phyloP scores from a whole-genome alignment of 2,329 filamentous ascomycete genomes.

The Cytospora paraplurivora region DNA sequence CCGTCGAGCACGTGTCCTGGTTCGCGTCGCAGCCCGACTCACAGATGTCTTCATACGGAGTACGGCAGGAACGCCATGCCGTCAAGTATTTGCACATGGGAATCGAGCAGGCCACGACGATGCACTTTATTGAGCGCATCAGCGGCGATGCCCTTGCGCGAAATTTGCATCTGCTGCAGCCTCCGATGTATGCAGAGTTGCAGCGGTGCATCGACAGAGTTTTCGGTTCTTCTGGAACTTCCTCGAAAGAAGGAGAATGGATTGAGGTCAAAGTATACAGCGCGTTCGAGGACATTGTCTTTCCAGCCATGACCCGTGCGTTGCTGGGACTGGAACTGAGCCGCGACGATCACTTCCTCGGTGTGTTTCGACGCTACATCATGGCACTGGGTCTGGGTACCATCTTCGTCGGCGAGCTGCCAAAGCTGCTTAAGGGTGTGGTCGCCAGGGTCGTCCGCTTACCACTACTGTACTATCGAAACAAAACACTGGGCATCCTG shows the following conservation, averaged over 20 bases:
- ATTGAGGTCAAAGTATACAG: constrained; percentile 2
- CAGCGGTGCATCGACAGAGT: not conserved
- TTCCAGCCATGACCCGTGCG: constrained; percentile 2
- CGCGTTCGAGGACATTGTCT: not conserved
- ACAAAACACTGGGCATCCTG: constrained; percentile 1
- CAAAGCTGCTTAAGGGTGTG: constrained; percentile 6
- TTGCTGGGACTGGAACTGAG: constrained; percentile 1
- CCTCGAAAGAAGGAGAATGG: not conserved
- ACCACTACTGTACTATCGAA: constrained; percentile 7
- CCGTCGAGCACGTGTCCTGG: constrained; percentile 7
- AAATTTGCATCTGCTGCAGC: constrained; percentile 7
- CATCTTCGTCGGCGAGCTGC: constrained; percentile 5
- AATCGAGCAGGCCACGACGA: not conserved
- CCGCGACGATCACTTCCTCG: not conserved
- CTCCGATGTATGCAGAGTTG: constrained; percentile 7
- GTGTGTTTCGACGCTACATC: not conserved
- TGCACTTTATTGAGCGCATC: constrained; percentile 3
- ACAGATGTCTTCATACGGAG: not conserved
- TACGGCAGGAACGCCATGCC: constrained; percentile 10
- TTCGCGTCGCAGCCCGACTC: constrained; percentile 4
- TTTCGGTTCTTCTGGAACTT: not conserved
- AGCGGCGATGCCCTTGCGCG: constrained; percentile 7
- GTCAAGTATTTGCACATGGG: constrained; percentile 6
- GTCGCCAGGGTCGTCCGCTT: not conserved
- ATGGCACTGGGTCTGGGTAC: constrained; percentile 2